Conservation (phyloP, 345 rosid genomes). For the Gossypium mustelinum region DNA sequence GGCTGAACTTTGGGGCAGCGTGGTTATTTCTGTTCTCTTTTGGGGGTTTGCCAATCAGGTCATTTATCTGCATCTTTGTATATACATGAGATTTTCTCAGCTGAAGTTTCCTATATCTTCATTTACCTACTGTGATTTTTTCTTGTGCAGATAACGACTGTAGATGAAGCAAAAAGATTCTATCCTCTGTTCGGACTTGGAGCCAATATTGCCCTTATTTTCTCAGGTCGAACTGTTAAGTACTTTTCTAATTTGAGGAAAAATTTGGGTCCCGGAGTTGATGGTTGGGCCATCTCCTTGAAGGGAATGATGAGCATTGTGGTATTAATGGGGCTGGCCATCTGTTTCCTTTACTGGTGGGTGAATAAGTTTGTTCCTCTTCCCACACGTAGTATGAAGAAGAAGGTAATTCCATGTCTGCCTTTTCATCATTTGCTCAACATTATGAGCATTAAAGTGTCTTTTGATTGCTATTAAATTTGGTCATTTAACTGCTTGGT, state of each 20-base stretch:
- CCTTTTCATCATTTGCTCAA: background rate
- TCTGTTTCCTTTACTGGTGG: conserved; percentile 93
- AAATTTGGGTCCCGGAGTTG: conserved; percentile 89
- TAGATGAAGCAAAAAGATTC: conserved; percentile 92
- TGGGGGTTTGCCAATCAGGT: conserved; percentile 99
- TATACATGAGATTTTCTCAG: background rate
- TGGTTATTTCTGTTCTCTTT: conserved; percentile 85
- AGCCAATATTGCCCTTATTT: conserved; percentile 82
- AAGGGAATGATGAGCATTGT: conserved; percentile 96
- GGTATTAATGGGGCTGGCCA: conserved; percentile 73
- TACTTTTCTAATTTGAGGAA: conserved; percentile 85
- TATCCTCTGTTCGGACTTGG: conserved; percentile 94
- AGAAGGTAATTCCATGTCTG: conserved; percentile 36
- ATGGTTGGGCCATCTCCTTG: conserved; percentile 94
- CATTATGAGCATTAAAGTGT: background rate
- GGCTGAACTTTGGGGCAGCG: conserved; percentile 99
- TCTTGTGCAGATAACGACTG: conserved; percentile 71
- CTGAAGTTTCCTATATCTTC: background rate
- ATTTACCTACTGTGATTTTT: background rate
- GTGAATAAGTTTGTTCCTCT: conserved; percentile 65
- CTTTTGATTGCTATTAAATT: background rate
- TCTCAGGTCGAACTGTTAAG: conserved; percentile 92
- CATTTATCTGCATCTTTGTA: conserved; percentile 8
- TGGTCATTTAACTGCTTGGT: background rate
- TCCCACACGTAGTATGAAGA: conserved; percentile 91